These are phyloP conservation scores for Schizophyllum commune DNA, from an alignment of 1,284 basidiomycete species.

Conservation along the genomic window DNA sequence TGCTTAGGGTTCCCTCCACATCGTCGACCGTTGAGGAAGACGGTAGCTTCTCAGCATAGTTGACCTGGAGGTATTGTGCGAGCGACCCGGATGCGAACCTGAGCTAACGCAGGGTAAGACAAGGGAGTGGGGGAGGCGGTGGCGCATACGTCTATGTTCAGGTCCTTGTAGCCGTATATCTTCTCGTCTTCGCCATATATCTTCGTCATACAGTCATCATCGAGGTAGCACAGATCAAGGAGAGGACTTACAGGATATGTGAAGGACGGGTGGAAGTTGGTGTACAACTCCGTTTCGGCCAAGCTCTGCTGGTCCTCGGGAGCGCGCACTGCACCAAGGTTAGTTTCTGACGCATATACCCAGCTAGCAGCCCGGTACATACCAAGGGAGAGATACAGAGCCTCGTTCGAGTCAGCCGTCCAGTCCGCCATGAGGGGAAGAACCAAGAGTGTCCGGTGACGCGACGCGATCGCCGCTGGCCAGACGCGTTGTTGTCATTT, in stretches of 20 bases:
- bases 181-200: slow-evolving; percentile 96
- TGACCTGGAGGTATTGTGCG: slow-evolving; percentile 66
- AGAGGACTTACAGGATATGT: slow-evolving; percentile 75
- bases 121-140: slow-evolving; percentile 1
- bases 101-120: slow-evolving; percentile 32
- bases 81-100: slow-evolving; percentile 86
- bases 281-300: slow-evolving; percentile 50
- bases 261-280: slow-evolving; percentile 74
- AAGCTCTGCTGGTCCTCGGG: slow-evolving; percentile 54
- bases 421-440: slow-evolving; percentile 40
- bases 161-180: slow-evolving; percentile 88
- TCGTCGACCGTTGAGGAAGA: slow-evolving; percentile 81
- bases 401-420: slow-evolving; percentile 77
- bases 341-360: not conserved
- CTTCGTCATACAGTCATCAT: too few species aligned
- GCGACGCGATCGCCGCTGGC: not conserved
- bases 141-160: slow-evolving; percentile 70
- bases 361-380: slow-evolving; percentile 12
- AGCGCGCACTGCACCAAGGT: slow-evolving; percentile 43
- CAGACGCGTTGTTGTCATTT: not conserved
- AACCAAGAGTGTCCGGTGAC: not conserved
- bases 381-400: slow-evolving; percentile 69
- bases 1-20: slow-evolving; percentile 69
- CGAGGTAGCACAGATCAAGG: not conserved
- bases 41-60: slow-evolving; percentile 58